Percentiles rank a stretch among this genome's conserved stretches.
Conservation (phyloP, 371 early-diverging fungal genomes). For the Apophysomyces variabilis region DNA sequence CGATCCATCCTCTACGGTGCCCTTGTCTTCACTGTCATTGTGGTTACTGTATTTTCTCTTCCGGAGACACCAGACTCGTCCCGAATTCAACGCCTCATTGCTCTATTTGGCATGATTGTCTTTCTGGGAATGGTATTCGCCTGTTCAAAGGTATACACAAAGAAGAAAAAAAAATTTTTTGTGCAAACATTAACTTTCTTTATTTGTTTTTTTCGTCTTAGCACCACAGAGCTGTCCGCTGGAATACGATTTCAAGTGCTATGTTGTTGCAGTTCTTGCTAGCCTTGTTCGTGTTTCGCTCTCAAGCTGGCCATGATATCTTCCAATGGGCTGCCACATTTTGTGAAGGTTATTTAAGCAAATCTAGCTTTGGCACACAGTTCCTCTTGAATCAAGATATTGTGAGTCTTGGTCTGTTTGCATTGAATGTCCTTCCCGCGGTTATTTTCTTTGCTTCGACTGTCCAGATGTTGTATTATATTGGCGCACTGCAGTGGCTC, state of each 20-base stretch:
- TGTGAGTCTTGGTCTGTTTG: constrained; percentile 58
- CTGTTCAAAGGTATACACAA: constrained; percentile 56
- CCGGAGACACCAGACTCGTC: constrained; percentile 59
- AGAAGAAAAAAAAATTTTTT: not conserved
- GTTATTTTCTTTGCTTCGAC: constrained; percentile 88
- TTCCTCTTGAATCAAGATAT: constrained; percentile 70
- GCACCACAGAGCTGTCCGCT: constrained; percentile 68
- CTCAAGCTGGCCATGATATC: constrained; percentile 74
- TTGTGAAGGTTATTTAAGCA: constrained; percentile 70
- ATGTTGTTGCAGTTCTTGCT: constrained; percentile 79
- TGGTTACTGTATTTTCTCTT: constrained; percentile 64
- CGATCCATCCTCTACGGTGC: constrained; percentile 31
- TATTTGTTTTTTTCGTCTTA: constrained; percentile 8
- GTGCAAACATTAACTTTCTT: constrained; percentile 11
- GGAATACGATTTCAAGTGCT: constrained; percentile 80
- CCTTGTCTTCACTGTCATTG: constrained; percentile 53
- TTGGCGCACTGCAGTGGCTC: constrained; percentile 86
- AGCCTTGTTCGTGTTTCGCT: constrained; percentile 82
- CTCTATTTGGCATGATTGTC: constrained; percentile 74
- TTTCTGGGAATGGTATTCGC: constrained; percentile 57
- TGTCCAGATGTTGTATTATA: constrained; percentile 84
- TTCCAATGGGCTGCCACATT: constrained; percentile 76
- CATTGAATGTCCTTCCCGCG: constrained; percentile 78
- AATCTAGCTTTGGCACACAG: constrained; percentile 65
- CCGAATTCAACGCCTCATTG: constrained; percentile 74